A percentile compares a stretch with the other conserved stretches of the same genome.
Evolutionary conservation across 345 rosid species (phyloP).

Genomic region (Bretschneidera sinensis): DNA sequence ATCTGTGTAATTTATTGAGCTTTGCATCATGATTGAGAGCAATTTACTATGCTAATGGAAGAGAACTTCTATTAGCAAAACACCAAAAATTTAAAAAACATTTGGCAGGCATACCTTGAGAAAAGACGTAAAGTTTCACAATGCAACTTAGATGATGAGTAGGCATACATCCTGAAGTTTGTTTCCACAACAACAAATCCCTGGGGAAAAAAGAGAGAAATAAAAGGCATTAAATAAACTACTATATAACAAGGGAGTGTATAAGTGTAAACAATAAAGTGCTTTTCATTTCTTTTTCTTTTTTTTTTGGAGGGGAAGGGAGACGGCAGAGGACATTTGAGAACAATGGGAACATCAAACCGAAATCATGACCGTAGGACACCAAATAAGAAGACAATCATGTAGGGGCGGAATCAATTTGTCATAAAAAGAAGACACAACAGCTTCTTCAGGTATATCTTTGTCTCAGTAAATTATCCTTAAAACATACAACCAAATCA

Average conservation of each 20-base stretch:
- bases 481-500: background rate
- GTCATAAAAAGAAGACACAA: background rate
- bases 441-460: background rate
- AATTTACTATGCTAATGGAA: background rate
- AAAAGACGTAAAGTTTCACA: conserved; percentile 88
- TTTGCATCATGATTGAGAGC: background rate
- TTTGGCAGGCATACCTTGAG: conserved; percentile 48
- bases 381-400: background rate
- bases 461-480: background rate
- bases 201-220: conserved; percentile 35
- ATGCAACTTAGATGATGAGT: conserved; percentile 92
- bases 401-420: too few relatives aligned
- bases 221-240: background rate
- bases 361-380: background rate
- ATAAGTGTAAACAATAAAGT: conserved; percentile 13
- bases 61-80: background rate
- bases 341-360: too few relatives aligned
- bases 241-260: too few relatives aligned
- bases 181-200: conserved; percentile 94
- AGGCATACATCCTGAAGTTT: conserved; percentile 86
- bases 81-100: background rate
- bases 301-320: background rate
- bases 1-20: background rate
- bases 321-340: too few relatives aligned
- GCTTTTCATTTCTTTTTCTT: too few relatives aligned